phyloP scores from a whole-genome alignment of 768 basidiomycete species.

The Kwoniella bestiolae region DNA sequence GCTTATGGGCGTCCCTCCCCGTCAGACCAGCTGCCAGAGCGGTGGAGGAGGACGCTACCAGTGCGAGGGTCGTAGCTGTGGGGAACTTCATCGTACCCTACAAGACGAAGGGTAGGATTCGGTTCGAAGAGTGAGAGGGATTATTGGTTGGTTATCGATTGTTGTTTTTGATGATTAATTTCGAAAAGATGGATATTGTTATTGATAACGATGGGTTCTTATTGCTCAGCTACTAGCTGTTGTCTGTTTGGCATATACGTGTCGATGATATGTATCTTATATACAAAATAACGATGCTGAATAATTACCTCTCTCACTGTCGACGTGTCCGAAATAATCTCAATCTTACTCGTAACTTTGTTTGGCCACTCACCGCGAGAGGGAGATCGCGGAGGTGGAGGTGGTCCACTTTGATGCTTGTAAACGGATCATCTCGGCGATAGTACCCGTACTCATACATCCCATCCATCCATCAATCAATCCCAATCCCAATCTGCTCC shows the following conservation, averaged over 20 bases:
- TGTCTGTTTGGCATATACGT: not conserved
- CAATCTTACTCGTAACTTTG: not conserved
- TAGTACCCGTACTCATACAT: not conserved
- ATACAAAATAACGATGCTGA: not conserved
- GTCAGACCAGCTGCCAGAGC: slow-evolving; percentile 3
- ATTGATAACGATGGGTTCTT: too few relatives aligned
- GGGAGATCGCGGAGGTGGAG: slow-evolving; percentile 18
- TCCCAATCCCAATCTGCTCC: too few relatives aligned
- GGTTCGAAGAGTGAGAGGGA: too few relatives aligned
- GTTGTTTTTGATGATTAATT: too few relatives aligned
- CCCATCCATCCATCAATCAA: not conserved
- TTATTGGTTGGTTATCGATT: too few relatives aligned
- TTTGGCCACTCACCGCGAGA: not conserved
- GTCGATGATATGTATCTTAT: too few relatives aligned
- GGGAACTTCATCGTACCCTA: too few relatives aligned
- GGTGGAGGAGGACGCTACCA: not conserved
- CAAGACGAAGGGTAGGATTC: too few relatives aligned
- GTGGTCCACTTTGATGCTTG: not conserved
- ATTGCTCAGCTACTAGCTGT: too few relatives aligned
- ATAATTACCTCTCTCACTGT: not conserved
- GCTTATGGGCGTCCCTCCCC: slow-evolving; percentile 13
- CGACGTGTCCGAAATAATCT: slow-evolving; percentile 9
- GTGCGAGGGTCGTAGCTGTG: too few relatives aligned
- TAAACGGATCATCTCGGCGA: slow-evolving; percentile 1
- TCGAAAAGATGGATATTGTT: too few relatives aligned